These are phyloP conservation scores for Tanacetum coccineum DNA, from an alignment of 129 eudicot species.

Conservation along the genomic window DNA sequence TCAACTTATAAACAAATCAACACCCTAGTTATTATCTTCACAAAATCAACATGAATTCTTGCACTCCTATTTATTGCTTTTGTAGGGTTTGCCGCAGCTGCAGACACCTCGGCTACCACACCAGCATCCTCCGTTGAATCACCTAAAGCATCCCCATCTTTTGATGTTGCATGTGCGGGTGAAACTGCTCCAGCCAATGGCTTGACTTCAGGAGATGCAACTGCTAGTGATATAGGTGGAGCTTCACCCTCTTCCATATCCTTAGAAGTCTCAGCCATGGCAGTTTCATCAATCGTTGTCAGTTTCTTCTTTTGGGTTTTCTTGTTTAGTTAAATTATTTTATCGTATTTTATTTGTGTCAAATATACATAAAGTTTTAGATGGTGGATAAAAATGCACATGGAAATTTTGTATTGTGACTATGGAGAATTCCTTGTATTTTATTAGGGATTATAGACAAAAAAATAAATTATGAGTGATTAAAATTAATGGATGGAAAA, in stretches of 20 bases:
- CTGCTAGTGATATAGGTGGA: neutral
- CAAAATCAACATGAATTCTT: slow-evolving; percentile 19
- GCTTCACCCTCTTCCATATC: neutral
- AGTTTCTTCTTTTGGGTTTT: slow-evolving; percentile 24
- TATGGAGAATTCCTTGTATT: neutral
- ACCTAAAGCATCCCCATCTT: slow-evolving; percentile 4
- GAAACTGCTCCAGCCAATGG: slow-evolving; percentile 18
- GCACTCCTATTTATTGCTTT: slow-evolving; percentile 36
- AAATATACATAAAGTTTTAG: neutral
- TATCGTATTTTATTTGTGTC: neutral
- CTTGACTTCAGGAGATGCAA: slow-evolving; percentile 6
- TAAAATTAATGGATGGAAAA: neutral
- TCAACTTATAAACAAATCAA: neutral
- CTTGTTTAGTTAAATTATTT: neutral
- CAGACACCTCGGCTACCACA: slow-evolving; percentile 15
- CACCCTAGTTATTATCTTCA: neutral
- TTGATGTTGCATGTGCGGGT: neutral
- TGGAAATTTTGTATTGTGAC: neutral
- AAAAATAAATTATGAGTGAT: neutral
- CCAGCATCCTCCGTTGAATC: slow-evolving; percentile 11
- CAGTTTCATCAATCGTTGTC: neutral
- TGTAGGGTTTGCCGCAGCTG: slow-evolving; percentile 16
- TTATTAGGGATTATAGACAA: neutral
- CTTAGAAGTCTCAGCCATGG: slow-evolving; percentile 8
- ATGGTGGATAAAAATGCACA: neutral